Percentiles rank a stretch among this genome's conserved stretches.
Evolutionary conservation across 2,329 filamentous ascomycete species (phyloP).

Genomic region (Pyricularia pennisetigena): DNA sequence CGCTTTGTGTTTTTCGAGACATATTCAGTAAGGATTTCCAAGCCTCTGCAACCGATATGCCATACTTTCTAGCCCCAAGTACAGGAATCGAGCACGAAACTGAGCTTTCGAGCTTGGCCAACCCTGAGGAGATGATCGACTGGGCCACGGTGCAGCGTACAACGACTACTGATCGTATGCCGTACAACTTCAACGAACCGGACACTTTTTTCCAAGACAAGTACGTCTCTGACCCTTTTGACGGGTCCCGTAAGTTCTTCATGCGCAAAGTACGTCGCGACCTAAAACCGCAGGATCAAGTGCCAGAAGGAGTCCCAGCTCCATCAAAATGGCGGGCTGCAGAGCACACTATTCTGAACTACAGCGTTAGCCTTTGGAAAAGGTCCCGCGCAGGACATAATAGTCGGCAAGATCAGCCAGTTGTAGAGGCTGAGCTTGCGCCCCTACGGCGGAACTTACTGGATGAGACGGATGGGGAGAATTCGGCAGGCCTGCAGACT

Average conservation of each 20-base stretch:
- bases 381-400: constrained; percentile 46
- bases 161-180: constrained; percentile 16
- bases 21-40: constrained; percentile 85
- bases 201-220: constrained; percentile 41
- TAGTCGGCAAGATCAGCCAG: constrained; percentile 59
- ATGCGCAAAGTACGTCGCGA: constrained; percentile 41
- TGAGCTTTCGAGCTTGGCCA: background rate
- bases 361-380: constrained; percentile 67
- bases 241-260: constrained; percentile 55
- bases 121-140: constrained; percentile 8
- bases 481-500: constrained; percentile 23
- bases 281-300: constrained; percentile 53
- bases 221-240: constrained; percentile 46
- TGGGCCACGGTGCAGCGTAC: constrained; percentile 15
- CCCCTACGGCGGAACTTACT: constrained; percentile 75
- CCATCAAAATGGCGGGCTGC: constrained; percentile 30
- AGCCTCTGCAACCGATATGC: constrained; percentile 49
- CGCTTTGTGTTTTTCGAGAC: constrained; percentile 66
- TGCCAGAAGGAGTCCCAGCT: constrained; percentile 46
- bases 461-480: constrained; percentile 46
- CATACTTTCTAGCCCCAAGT: constrained; percentile 72
- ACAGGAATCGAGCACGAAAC: background rate
- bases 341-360: constrained; percentile 62
- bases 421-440: constrained; percentile 66
- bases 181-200: constrained; percentile 30